Evolutionary conservation across 139 green algal genomes (phyloP).

Genomic region (Closterium sp.): DNA sequence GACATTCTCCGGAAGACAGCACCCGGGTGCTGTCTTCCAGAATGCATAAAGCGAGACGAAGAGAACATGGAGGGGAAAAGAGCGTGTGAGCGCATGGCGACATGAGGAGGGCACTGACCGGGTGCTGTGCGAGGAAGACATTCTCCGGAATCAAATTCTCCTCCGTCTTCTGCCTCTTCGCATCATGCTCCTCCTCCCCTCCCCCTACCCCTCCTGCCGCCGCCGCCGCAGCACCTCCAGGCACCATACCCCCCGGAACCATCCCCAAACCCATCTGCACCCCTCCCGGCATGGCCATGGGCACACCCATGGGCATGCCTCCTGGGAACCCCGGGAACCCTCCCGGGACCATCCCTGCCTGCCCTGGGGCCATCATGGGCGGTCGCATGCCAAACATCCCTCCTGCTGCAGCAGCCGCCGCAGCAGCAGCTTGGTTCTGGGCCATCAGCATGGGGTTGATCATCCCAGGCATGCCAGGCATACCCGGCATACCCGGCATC

Average conservation of each 20-base stretch:
- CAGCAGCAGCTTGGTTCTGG: not conserved
- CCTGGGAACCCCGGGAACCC: not conserved
- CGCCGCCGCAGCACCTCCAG: not conserved
- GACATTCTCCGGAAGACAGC: conserved; percentile 32
- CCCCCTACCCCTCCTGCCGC: not conserved
- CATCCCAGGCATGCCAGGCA: not conserved
- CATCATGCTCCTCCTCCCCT: conserved; percentile 44
- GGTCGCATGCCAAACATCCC: not conserved
- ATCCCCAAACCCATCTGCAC: not conserved
- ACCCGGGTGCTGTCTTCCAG: too few relatives aligned
- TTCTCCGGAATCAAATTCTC: conserved; percentile 45
- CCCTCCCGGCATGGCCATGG: not conserved
- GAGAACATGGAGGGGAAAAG: too few relatives aligned
- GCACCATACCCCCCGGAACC: not conserved
- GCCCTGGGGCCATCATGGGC: not conserved
- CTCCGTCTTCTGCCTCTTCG: conserved; percentile 49
- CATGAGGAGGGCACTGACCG: conserved; percentile 3
- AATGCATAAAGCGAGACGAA: too few relatives aligned
- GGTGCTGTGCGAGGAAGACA: conserved; percentile 47
- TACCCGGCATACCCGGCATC: not conserved
- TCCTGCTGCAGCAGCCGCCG: not conserved
- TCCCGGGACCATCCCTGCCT: not conserved
- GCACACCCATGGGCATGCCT: not conserved
- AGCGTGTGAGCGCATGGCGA: too few relatives aligned
- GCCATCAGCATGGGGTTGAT: not conserved